Evolutionary conservation across 2,329 filamentous ascomycete genomes (phyloP).

Genomic region (Calycina marina): DNA sequence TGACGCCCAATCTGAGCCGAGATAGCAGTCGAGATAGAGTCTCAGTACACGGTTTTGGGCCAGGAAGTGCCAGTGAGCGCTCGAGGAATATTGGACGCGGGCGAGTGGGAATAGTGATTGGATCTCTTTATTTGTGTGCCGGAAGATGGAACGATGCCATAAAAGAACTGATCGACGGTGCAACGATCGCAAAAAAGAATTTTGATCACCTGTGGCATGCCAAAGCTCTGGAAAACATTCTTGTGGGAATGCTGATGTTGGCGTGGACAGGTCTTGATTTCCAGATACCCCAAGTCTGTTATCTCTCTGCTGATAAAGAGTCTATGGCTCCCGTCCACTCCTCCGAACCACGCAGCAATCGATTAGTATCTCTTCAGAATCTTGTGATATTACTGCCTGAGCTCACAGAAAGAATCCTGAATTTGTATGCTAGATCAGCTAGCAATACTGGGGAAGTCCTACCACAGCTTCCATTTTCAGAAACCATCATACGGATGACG

Average conservation of each 20-base stretch:
- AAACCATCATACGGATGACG: slow-evolving; percentile 59
- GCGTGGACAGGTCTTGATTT: slow-evolving; percentile 79
- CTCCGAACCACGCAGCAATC: slow-evolving; percentile 18
- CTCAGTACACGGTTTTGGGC: slow-evolving; percentile 57
- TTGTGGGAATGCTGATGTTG: slow-evolving; percentile 69
- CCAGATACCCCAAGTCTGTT: slow-evolving; percentile 46
- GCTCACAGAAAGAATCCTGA: slow-evolving; percentile 58
- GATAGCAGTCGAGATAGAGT: slow-evolving; percentile 32
- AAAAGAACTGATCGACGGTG: slow-evolving; percentile 69
- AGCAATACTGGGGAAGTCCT: slow-evolving; percentile 49
- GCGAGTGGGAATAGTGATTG: slow-evolving; percentile 64
- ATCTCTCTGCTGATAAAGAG: slow-evolving; percentile 21
- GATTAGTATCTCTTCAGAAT: slow-evolving; percentile 29
- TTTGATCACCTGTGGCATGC: slow-evolving; percentile 97
- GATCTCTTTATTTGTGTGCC: slow-evolving; percentile 74
- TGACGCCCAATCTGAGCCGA: slow-evolving; percentile 8
- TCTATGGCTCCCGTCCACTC: slow-evolving; percentile 7
- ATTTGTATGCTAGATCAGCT: slow-evolving; percentile 54
- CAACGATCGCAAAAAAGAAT: slow-evolving; percentile 57
- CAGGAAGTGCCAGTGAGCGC: slow-evolving; percentile 57
- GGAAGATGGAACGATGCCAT: slow-evolving; percentile 84
- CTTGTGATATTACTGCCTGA: slow-evolving; percentile 53
- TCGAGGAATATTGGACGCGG: slow-evolving; percentile 70
- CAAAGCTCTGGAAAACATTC: slow-evolving; percentile 79
- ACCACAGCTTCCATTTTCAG: slow-evolving; percentile 55